A percentile compares a stretch with the other conserved stretches of the same genome.
phyloP scores from a whole-genome alignment of 257 asterid species.

The Rubia yunnanensis region DNA sequence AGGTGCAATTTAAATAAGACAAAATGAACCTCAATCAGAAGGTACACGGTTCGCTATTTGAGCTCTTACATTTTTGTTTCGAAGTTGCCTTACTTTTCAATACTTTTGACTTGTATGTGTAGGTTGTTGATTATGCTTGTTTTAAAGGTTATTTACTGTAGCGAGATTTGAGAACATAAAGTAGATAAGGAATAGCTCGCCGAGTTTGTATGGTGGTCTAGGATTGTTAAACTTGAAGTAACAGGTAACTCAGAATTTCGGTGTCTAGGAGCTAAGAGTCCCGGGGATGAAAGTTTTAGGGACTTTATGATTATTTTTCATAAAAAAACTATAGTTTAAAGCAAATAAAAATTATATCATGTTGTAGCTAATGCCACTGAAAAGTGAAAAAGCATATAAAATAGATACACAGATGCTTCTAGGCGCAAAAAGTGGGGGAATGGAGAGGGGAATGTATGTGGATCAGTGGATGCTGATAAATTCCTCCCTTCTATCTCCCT shows the following conservation, averaged over 20 bases:
- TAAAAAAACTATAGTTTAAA: too few species aligned
- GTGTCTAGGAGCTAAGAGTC: too few species aligned
- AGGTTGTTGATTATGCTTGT: background rate
- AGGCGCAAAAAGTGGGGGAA: background rate
- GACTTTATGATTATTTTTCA: background rate
- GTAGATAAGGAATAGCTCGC: background rate
- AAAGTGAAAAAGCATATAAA: background rate
- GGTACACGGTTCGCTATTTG: conserved; percentile 32
- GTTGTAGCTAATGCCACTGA: background rate
- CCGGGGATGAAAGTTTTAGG: too few species aligned
- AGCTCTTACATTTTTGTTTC: background rate
- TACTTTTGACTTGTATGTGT: background rate
- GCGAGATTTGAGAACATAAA: too few species aligned
- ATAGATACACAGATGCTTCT: background rate
- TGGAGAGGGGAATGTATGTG: background rate
- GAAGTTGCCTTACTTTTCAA: background rate
- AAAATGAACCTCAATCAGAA: conserved; percentile 74
- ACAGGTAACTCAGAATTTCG: background rate
- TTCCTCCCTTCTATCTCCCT: background rate
- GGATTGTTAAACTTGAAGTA: background rate
- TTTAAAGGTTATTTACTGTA: background rate
- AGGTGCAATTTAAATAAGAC: too few species aligned
- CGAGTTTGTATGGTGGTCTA: background rate
- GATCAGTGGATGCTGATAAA: background rate
- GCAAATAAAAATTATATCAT: background rate